These are phyloP conservation scores for Solanum ossicruentum DNA, from an alignment of 257 asterid genomes.

Conservation along the genomic window DNA sequence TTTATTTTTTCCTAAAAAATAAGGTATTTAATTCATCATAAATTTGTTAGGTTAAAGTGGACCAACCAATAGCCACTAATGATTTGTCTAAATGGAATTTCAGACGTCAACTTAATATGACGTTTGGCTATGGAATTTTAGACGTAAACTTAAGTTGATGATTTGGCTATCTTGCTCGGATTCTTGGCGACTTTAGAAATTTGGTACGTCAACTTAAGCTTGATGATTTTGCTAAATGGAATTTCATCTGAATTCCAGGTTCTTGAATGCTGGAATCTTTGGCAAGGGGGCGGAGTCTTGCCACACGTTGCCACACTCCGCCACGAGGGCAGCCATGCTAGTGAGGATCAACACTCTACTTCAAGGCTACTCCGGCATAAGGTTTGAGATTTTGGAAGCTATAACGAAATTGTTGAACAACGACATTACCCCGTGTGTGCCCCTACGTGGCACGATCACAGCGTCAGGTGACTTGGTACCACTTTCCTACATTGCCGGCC, in stretches of 20 bases:
- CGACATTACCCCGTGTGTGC: constrained; percentile 15
- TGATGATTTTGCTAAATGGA: background rate
- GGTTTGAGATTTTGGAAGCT: constrained; percentile 20
- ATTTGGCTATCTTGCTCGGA: background rate
- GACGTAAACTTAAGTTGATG: background rate
- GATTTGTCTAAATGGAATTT: background rate
- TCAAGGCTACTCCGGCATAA: constrained; percentile 20
- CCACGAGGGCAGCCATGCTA: constrained; percentile 18
- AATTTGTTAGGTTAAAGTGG: background rate
- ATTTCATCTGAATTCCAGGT: background rate
- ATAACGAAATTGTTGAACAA: constrained; percentile 13
- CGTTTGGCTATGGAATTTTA: background rate
- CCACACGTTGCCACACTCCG: constrained; percentile 11
- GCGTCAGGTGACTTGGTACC: constrained; percentile 21
- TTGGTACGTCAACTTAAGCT: background rate
- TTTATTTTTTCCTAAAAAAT: background rate
- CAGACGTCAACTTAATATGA: background rate
- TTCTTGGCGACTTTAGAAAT: background rate
- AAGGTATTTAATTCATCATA: background rate
- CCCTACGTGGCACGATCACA: constrained; percentile 19
- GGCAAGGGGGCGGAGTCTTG: constrained; percentile 10
- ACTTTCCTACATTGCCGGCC: constrained; percentile 15
- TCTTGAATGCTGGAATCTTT: constrained; percentile 19
- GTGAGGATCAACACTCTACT: constrained; percentile 22
- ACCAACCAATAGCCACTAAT: background rate